Percentiles rank a stretch among this genome's conserved stretches.
Evolutionary conservation across 73 alveolate species (phyloP).

Genomic region (Tetrahymena malaccensis): DNA sequence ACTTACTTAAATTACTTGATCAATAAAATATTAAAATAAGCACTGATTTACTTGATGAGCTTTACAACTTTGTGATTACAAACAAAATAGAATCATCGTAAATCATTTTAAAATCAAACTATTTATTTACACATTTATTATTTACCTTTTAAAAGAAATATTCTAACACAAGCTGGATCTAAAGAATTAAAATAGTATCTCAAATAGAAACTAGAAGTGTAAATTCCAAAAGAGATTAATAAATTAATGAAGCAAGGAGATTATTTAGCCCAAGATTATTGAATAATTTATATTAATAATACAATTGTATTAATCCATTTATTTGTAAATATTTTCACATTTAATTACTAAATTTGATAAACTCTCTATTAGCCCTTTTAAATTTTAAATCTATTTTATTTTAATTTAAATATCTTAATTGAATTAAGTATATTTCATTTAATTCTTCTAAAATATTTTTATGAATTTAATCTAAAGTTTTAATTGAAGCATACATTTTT

Average conservation of each 20-base stretch:
- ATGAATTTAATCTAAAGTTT: too few relatives aligned
- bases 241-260: background rate
- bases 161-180: background rate
- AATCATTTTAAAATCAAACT: background rate
- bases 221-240: background rate
- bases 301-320: too few relatives aligned
- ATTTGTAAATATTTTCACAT: too few relatives aligned
- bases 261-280: background rate
- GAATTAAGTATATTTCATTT: too few relatives aligned
- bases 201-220: background rate
- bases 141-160: background rate
- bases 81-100: background rate
- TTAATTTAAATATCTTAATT: too few relatives aligned
- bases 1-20: background rate
- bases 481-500: too few relatives aligned
- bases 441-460: too few relatives aligned
- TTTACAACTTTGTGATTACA: background rate
- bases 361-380: too few relatives aligned
- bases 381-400: too few relatives aligned
- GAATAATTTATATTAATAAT: background rate
- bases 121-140: background rate
- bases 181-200: background rate
- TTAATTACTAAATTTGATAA: too few relatives aligned
- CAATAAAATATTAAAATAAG: background rate
- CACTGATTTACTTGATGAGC: background rate